These are phyloP conservation scores for Termitomyces sp. DNA, from an alignment of 768 basidiomycete species.

Conservation along the genomic window DNA sequence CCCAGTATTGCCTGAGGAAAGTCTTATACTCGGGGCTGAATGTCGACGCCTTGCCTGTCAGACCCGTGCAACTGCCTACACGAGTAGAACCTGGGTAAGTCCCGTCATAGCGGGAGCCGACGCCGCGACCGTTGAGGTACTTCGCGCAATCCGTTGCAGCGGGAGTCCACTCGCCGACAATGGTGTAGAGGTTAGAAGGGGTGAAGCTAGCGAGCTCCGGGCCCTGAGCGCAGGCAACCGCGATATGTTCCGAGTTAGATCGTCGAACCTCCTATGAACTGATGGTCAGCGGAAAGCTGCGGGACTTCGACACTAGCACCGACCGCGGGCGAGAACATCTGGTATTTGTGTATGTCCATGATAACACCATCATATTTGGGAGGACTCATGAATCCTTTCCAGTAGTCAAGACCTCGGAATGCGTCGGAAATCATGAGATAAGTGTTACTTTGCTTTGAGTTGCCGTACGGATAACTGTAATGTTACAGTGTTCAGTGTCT, in stretches of 20 bases:
- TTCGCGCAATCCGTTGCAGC: slow-evolving; percentile 75
- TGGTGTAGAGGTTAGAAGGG: slow-evolving; percentile 64
- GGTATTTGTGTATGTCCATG: slow-evolving; percentile 80
- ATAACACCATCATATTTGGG: slow-evolving; percentile 60
- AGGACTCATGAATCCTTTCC: slow-evolving; percentile 56
- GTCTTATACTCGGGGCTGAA: slow-evolving; percentile 79
- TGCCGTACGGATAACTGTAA: slow-evolving; percentile 31
- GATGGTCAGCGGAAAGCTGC: neutral
- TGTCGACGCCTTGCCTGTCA: slow-evolving; percentile 67
- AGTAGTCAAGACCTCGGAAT: slow-evolving; percentile 71
- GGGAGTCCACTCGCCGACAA: slow-evolving; percentile 88
- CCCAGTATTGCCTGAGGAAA: slow-evolving; percentile 80
- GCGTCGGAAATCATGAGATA: slow-evolving; percentile 74
- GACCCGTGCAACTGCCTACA: slow-evolving; percentile 71
- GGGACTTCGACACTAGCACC: slow-evolving; percentile 16
- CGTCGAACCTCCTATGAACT: slow-evolving; percentile 40
- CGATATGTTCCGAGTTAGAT: slow-evolving; percentile 54
- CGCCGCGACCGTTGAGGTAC: slow-evolving; percentile 81
- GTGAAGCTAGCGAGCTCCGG: slow-evolving; percentile 34
- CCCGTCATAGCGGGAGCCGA: slow-evolving; percentile 65
- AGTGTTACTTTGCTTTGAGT: slow-evolving; percentile 52
- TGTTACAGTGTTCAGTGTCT: neutral
- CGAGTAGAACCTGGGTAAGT: slow-evolving; percentile 56
- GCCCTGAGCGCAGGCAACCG: slow-evolving; percentile 48
- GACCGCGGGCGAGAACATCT: slow-evolving; percentile 63